Percentiles rank a stretch among this genome's conserved stretches.
phyloP scores from a whole-genome alignment of 2,329 filamentous ascomycete species.

The Venturia asperata region DNA sequence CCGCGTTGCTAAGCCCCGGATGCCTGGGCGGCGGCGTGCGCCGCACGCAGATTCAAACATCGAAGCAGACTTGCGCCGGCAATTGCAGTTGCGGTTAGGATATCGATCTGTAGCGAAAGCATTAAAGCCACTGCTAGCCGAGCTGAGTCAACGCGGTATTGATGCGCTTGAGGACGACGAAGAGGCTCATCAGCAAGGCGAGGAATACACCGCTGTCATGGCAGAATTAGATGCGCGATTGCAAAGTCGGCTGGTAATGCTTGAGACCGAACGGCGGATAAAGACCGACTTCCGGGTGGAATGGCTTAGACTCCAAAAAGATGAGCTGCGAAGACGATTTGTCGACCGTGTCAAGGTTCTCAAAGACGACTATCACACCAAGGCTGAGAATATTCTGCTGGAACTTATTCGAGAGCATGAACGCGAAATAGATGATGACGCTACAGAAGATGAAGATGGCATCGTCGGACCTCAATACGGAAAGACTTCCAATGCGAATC shows the following conservation, averaged over 20 bases:
- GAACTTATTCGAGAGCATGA: constrained; percentile 33
- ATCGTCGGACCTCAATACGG: constrained; percentile 27
- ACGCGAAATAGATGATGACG: constrained; percentile 29
- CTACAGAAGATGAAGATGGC: constrained; percentile 38
- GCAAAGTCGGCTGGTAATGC: constrained; percentile 32
- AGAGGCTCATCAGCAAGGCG: constrained; percentile 46
- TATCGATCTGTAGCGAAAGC: constrained; percentile 57
- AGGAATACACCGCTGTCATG: constrained; percentile 48
- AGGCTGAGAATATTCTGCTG: constrained; percentile 34
- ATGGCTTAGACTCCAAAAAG: constrained; percentile 28
- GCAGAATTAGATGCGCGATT: constrained; percentile 46
- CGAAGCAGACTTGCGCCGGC: constrained; percentile 46
- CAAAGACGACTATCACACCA: constrained; percentile 30
- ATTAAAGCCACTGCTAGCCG: constrained; percentile 58
- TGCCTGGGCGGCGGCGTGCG: constrained; percentile 41
- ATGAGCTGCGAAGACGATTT: constrained; percentile 32
- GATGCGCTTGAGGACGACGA: constrained; percentile 51
- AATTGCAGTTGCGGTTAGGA: constrained; percentile 58
- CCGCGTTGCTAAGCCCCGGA: constrained; percentile 24
- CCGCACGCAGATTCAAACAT: constrained; percentile 40
- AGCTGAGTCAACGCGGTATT: constrained; percentile 55
- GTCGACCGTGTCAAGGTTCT: constrained; percentile 29
- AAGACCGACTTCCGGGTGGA: constrained; percentile 33
- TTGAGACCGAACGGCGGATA: constrained; percentile 34
- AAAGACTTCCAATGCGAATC: constrained; percentile 24